Base-by-base conservation (phyloP, 371 early-diverging fungal species). In the Nematocida sp. region DNA sequence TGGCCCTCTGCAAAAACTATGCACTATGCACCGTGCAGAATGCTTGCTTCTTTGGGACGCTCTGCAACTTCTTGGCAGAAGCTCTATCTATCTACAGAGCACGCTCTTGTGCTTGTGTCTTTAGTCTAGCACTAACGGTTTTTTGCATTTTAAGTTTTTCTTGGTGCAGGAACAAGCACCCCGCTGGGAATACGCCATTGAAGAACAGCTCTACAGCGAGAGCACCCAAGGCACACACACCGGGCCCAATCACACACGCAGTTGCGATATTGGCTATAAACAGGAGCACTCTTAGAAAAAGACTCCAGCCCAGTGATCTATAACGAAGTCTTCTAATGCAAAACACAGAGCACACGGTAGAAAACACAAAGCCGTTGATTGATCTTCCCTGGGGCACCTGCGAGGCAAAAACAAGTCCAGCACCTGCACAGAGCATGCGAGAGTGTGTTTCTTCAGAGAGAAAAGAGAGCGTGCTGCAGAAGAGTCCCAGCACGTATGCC, bases 321-420 rank as follows among this genome's bases (percentile, higher is more conserved):
- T n/a, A n/a, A n/a, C n/a, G n/a, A n/a, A n/a, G n/a, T n/a, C n/a
- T n/a, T n/a, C n/a, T n/a, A n/a, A n/a, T 41, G 13, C 43, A 11
- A n/a, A 41, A 41, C 43, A 41, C n/a, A 41, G n/a, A 13, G n/a
- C 11, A 13, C 17, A 37, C 27, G 17, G 19, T 31, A 34, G 27
- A 7, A 56, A 56, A 38, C 5, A 56, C 32, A 56, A 56, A 56
- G 7, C 57, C 57, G 41, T 56, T 56, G 41, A 8, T 13, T 15
- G 41, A 15, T 27, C 21, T 15, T 21, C 32, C 11, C 21, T 38
- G 38, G 36, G 11, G 36, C n/a, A 34, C 27, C 57, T 25, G 27
- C 13, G 13, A 11, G 13, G 27, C 34, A 13, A n/a, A 7, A 27
- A 41, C 5, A 27, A 56, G 8, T 7, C 36, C 38, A 11, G 13